Percentiles rank a stretch among this genome's conserved stretches.
phyloP scores from a whole-genome alignment of 176 grass and related monocot genomes.

The Bonia amplexicaulis region DNA sequence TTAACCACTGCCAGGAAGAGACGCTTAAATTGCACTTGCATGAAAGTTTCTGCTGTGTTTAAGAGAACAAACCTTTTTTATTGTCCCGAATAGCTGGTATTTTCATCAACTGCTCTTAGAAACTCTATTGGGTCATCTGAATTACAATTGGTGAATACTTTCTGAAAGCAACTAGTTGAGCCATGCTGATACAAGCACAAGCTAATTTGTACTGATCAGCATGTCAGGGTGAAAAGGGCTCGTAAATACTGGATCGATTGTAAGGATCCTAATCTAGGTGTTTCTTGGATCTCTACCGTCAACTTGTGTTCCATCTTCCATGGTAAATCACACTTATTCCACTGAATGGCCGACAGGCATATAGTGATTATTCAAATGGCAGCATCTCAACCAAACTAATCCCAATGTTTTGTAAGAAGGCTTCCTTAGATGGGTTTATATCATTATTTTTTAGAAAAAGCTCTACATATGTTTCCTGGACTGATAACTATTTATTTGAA shows the following conservation, averaged over 20 bases:
- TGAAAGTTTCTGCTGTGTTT: not conserved
- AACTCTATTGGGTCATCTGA: not conserved
- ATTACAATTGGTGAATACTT: not conserved
- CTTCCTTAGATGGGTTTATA: not conserved
- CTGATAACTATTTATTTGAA: constrained; percentile 1
- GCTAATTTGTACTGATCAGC: not conserved
- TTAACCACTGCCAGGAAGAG: not conserved
- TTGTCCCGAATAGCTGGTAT: not conserved
- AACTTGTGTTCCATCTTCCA: not conserved
- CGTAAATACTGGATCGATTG: not conserved
- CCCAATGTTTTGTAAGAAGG: not conserved
- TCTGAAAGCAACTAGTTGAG: not conserved
- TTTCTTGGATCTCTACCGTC: not conserved
- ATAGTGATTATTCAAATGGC: not conserved
- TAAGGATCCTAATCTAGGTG: not conserved
- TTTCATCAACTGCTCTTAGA: not conserved
- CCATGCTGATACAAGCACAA: not conserved
- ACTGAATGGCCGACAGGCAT: not conserved
- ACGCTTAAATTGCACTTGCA: not conserved
- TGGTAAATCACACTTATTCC: not conserved
- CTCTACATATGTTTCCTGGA: not conserved
- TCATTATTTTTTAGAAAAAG: not conserved
- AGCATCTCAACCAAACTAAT: constrained; percentile 2
- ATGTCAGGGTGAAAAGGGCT: not conserved
- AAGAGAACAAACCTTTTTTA: not conserved